phyloP scores from a whole-genome alignment of 73 alveolate genomes.

The Tetrahymena malaccensis region DNA sequence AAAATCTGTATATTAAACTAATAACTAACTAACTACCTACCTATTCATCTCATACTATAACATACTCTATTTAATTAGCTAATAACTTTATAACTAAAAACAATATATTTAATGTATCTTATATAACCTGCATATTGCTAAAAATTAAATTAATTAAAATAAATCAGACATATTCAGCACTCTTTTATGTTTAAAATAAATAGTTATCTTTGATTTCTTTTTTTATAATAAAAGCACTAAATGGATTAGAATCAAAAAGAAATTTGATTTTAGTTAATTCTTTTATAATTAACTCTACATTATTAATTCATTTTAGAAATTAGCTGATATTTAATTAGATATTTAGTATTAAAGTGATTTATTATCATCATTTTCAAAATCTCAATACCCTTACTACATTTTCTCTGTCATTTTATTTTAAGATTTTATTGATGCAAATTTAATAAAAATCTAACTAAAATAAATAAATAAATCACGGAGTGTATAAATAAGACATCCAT shows the following conservation, averaged over 20 bases:
- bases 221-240: not conserved
- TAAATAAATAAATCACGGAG: too few relatives aligned
- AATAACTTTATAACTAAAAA: not conserved
- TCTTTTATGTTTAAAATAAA: too few relatives aligned
- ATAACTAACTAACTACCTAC: not conserved
- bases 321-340: too few relatives aligned
- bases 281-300: not conserved
- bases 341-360: too few relatives aligned
- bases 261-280: not conserved
- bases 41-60: not conserved
- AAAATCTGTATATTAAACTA: not conserved
- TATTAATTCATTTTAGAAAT: not conserved
- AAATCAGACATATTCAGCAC: not conserved
- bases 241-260: not conserved
- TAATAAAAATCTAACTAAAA: too few relatives aligned
- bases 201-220: not conserved
- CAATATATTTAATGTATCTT: not conserved
- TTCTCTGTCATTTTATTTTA: too few relatives aligned
- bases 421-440: too few relatives aligned
- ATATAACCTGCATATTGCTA: not conserved
- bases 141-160: too few relatives aligned
- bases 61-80: not conserved
- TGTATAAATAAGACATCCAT: too few relatives aligned
- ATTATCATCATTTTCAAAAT: too few relatives aligned
- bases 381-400: too few relatives aligned